phyloP scores from a whole-genome alignment of 805 yeast genomes.

The Candida vaughaniae region DNA sequence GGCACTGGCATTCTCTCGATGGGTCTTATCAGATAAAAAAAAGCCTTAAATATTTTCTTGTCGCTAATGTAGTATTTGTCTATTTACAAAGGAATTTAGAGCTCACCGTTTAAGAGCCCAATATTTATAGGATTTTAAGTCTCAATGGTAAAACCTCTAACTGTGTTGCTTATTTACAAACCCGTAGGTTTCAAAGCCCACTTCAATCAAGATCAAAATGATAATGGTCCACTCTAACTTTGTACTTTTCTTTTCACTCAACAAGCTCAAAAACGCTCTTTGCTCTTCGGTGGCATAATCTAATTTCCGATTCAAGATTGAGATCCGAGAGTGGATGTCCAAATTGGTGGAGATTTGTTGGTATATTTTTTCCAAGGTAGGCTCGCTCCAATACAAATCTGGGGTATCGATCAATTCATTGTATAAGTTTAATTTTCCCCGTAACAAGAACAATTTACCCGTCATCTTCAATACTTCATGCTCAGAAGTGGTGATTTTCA shows the following conservation, averaged over 20 bases:
- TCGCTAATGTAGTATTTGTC: no score
- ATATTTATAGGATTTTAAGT: no score
- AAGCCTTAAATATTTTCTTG: no score
- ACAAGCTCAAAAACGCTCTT: constrained; percentile 67
- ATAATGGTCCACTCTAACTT: constrained; percentile 89
- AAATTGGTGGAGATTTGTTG: constrained; percentile 65
- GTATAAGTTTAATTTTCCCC: constrained; percentile 83
- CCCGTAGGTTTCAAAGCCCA: constrained; percentile 75
- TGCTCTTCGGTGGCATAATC: constrained; percentile 92
- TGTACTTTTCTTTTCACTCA: constrained; percentile 74
- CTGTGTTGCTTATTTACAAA: constrained; percentile 46
- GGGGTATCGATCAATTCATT: constrained; percentile 91
- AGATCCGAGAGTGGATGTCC: constrained; percentile 75
- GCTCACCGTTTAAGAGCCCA: no score
- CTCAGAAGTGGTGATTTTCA: constrained; percentile 42
- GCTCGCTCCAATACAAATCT: constrained; percentile 91
- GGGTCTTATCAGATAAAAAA: no score
- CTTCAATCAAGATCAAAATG: constrained; percentile 78
- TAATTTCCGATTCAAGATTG: constrained; percentile 76
- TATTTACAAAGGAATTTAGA: no score
- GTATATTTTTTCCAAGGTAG: constrained; percentile 75
- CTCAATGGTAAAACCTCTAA: no score
- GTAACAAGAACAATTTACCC: constrained; percentile 68
- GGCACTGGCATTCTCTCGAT: no score
- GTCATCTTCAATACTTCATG: constrained; percentile 65